Base-by-base conservation (phyloP, 352 stramenopile species). In the Phytophthora agathidicida region DNA sequence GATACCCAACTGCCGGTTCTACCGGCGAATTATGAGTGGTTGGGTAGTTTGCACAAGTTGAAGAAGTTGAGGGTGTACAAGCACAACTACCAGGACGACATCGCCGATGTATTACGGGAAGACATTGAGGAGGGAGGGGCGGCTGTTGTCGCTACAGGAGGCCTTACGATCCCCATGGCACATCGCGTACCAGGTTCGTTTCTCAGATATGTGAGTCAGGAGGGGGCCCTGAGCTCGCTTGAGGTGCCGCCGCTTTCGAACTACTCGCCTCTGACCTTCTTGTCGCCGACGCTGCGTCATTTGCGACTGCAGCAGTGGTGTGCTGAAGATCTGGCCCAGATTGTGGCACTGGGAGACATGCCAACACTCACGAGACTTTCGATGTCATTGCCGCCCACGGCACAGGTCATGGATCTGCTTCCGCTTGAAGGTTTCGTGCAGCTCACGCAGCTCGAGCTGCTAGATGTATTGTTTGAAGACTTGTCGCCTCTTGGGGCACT, bases 401-500 rank as follows among this genome's bases (percentile, higher is more conserved):
- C 61, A 44, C 65, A 79, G 14, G 43, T 77, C 20, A 67, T 84
- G 43, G 74, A 81, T 28, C 35, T 84, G 28, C 47, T 62, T 4
- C 68, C 74, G 22, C 61, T 84, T 7, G 74, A 81, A 20, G 58
- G 49, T 3, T 81, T 77, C 33, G 52, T 65, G 7, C 62, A 74
- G 16, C 55, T 84, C 28, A 75, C 65, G 13, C 66, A 68, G 23
- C 65, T 89, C 9, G 79, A 83, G 39, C 43, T 89, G 28, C 48
- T 83, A 7, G 72, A 89, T 42, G 65, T 79, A 22, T 56, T 84
- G 20, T 81, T 79, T 46, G 68, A 77, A 45, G 74, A 89, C 33
- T 56, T 86, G 30, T 44, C 65, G 20, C 74, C 79, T 8, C 26
- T 89, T 0, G 61, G 58, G 19, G 52, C 62, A 17, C 69, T 89